A percentile compares a stretch with the other conserved stretches of the same genome.
Conservation (phyloP, 2,329 filamentous ascomycete genomes). For the Leptodontidium sp. region DNA sequence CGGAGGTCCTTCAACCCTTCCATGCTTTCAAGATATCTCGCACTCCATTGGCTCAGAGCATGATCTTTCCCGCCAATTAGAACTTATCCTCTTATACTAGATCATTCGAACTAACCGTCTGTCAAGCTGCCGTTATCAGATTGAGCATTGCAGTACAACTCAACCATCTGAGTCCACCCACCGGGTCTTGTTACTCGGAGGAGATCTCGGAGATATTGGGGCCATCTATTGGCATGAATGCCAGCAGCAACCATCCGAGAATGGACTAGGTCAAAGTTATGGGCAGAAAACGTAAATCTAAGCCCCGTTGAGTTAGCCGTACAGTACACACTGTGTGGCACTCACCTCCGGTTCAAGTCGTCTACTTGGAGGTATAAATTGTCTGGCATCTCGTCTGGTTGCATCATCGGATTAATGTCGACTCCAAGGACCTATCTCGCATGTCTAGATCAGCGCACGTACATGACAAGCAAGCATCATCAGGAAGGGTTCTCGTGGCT, state of each 20-base stretch:
- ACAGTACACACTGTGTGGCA: constrained; percentile 1
- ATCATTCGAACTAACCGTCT: constrained; percentile 55
- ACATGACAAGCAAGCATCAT: background rate
- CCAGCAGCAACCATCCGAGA: constrained; percentile 52
- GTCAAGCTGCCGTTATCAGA: constrained; percentile 84
- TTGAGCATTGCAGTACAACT: constrained; percentile 85
- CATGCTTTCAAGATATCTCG: constrained; percentile 67
- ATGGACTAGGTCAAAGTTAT: constrained; percentile 84
- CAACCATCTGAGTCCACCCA: constrained; percentile 90
- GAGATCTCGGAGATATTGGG: constrained; percentile 78
- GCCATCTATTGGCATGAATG: constrained; percentile 66
- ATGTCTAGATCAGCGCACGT: background rate
- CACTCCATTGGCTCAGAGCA: constrained; percentile 73
- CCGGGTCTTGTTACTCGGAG: constrained; percentile 74
- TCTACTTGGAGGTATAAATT: constrained; percentile 79
- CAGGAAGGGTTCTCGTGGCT: too few relatives aligned
- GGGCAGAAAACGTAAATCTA: constrained; percentile 72
- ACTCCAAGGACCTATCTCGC: constrained; percentile 70
- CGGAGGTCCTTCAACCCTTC: constrained; percentile 72
- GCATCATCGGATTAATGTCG: constrained; percentile 76
- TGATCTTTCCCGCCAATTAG: constrained; percentile 55
- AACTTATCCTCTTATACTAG: constrained; percentile 17
- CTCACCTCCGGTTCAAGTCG: constrained; percentile 71
- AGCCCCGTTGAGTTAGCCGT: background rate
- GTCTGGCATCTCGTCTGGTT: constrained; percentile 67